Evolutionary conservation across 1,284 basidiomycete genomes (phyloP), one percentile per base, ranked within the genome.

Genomic region (Porodaedalea pini): DNA sequence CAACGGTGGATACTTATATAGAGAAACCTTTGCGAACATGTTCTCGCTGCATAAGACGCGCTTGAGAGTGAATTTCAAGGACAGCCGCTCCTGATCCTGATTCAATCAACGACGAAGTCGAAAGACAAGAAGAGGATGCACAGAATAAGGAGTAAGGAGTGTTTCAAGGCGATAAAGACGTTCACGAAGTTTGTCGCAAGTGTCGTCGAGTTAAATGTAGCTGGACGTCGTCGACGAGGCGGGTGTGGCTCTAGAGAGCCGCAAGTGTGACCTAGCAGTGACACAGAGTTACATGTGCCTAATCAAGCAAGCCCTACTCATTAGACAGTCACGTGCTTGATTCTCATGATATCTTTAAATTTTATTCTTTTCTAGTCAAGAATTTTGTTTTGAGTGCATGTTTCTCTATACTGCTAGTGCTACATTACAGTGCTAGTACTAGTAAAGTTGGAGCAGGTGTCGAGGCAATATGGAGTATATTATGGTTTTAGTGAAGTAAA

Each of bases 1-100:
- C 58, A 63, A 59, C 63, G 66, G 67, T 70, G 65, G 71, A 65
- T 67, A 88, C 89, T 81, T 88, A 91, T 91, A 91, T 86, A 69
- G 85, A 79, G 80, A 91, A 91, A 65, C 88, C 88, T 73, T 88
- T 82, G 66, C 88, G 83, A 69, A 76, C 65, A 70, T 85, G 80
- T 75, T 91, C 88, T 73, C 86, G 82, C 74, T 87, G 86, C 76
- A 85, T 81, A 65, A 47, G 58, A 56, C 39, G 52, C 51, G 37
- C n/a, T 17, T 34, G 41, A 23, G 17, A 32, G 13, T 40, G 32
- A 27, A 7, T 25, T 39, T 41, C 37, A 17, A 31, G 11, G 7
- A 25, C 11, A 23, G 37, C n/a, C n/a, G 37, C 19, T 52, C 23
- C 29, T 50, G 32, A 17, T 19, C 19, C 23, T 15, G 13, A 15